Conservation (phyloP, 805 yeast genomes). For the Pichia pseudocactophila region DNA sequence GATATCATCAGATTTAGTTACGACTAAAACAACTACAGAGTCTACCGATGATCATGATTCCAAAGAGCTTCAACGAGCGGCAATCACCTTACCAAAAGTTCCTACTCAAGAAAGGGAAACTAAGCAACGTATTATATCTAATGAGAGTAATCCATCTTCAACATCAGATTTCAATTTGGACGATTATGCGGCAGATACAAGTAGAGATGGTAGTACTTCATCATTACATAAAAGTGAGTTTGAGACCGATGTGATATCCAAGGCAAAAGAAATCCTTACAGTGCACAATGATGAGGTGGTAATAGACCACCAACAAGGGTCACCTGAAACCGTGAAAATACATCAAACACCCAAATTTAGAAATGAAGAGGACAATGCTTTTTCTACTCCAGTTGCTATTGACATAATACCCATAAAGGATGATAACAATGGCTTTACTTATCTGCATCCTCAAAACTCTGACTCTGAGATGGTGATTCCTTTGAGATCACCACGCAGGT, state of each 20-base stretch:
- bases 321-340: neutral
- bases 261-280: neutral
- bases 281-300: conserved; percentile 5
- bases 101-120: no score
- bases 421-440: neutral
- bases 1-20: no score
- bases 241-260: neutral
- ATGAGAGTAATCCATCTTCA: conserved; percentile 4
- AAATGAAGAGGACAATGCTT: neutral
- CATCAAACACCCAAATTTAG: conserved; percentile 1
- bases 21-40: no score
- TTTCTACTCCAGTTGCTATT: neutral
- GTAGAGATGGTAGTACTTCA: neutral
- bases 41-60: no score
- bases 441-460: neutral
- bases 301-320: neutral
- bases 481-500: conserved; percentile 25
- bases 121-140: neutral
- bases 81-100: no score
- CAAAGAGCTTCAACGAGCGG: no score
- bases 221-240: conserved; percentile 1
- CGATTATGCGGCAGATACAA: conserved; percentile 7
- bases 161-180: conserved; percentile 12
- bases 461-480: conserved; percentile 23
- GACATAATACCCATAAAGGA: neutral